A percentile compares a stretch with the other conserved stretches of the same genome.
Evolutionary conservation across 164 flowering plant species (phyloP).

Genomic region (Litsea cubeba): DNA sequence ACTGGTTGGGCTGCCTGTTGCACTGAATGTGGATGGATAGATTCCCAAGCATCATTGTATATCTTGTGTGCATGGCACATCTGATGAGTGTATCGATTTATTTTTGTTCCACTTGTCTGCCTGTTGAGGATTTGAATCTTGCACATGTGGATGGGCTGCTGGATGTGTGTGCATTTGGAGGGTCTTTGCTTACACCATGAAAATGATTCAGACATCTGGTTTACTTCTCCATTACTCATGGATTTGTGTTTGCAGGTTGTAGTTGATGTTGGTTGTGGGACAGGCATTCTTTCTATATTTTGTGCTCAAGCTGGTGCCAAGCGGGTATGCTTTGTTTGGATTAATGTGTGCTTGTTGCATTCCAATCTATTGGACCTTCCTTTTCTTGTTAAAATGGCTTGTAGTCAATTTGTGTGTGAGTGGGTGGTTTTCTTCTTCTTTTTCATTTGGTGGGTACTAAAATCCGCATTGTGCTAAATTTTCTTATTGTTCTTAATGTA

Average conservation of each 20-base stretch:
- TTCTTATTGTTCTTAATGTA: not conserved
- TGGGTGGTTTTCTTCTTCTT: not conserved
- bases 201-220: not conserved
- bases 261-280: constrained; percentile 99
- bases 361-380: not conserved
- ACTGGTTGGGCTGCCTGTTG: not conserved
- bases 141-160: not conserved
- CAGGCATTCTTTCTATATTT: constrained; percentile 94
- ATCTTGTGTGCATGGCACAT: not conserved
- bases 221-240: not conserved
- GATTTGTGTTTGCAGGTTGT: constrained; percentile 53
- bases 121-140: not conserved
- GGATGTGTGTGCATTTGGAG: not conserved
- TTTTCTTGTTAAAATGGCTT: not conserved
- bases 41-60: not conserved
- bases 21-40: not conserved
- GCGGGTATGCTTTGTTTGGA: constrained; percentile 42
- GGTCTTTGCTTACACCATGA: not conserved
- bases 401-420: not conserved
- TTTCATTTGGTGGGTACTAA: not conserved
- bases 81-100: not conserved
- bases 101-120: not conserved
- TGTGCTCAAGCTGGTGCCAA: constrained; percentile 99
- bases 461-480: not conserved
- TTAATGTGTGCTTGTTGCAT: not conserved